These are phyloP conservation scores for Plectosphaerella cucumerina DNA, from an alignment of 2,329 filamentous ascomycete species.

Conservation along the genomic window DNA sequence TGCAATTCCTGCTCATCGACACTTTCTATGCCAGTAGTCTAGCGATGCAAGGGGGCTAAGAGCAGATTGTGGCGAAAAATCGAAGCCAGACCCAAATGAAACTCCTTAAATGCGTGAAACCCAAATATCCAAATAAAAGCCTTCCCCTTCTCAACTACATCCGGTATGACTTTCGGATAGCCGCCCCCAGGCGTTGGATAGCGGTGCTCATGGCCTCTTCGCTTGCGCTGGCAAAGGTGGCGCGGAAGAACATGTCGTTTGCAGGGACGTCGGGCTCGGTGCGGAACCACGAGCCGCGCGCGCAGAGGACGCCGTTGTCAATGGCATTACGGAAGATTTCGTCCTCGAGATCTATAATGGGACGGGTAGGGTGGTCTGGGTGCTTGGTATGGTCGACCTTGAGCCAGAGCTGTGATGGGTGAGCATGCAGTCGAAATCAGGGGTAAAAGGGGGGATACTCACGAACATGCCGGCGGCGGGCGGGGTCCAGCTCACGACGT, in stretches of 20 bases:
- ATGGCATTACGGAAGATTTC: slow-evolving; percentile 79
- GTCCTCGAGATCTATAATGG: slow-evolving; percentile 70
- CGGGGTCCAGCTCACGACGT: slow-evolving; percentile 73
- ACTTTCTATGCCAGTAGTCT: too few species aligned
- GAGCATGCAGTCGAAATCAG: neutral
- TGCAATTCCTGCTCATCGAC: too few species aligned
- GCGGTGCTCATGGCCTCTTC: slow-evolving; percentile 67
- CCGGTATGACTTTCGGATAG: slow-evolving; percentile 58
- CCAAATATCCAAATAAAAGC: too few species aligned
- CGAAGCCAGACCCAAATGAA: neutral
- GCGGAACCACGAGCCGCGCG: slow-evolving; percentile 86
- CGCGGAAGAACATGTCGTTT: slow-evolving; percentile 76
- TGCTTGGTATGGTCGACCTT: slow-evolving; percentile 63
- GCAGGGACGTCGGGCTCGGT: slow-evolving; percentile 61
- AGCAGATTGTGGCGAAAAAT: too few species aligned
- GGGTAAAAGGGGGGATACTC: slow-evolving; percentile 32
- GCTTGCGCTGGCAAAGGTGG: slow-evolving; percentile 81
- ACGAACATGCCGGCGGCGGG: slow-evolving; percentile 94
- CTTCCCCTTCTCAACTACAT: slow-evolving; percentile 17
- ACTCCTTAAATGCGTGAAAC: neutral
- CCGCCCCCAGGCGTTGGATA: slow-evolving; percentile 70
- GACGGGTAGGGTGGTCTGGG: slow-evolving; percentile 49
- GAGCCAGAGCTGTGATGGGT: slow-evolving; percentile 60
- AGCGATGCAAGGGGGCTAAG: too few species aligned
- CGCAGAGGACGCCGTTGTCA: slow-evolving; percentile 72